Conservation (phyloP, 768 basidiomycete genomes). For the Sistotremastrum niveocremeum region DNA sequence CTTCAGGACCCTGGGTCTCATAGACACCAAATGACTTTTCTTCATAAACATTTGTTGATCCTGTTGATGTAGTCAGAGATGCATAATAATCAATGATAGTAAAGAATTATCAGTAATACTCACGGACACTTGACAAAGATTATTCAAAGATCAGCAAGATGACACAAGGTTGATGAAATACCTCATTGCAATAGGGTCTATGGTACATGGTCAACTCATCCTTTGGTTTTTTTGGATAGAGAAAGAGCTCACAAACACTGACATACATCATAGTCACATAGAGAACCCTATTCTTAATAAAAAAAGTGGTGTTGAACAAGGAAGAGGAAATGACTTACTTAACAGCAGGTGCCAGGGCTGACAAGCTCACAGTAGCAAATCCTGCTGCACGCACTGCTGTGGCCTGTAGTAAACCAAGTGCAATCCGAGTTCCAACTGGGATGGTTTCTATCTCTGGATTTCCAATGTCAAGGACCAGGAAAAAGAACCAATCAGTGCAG, state of each 20-base stretch:
- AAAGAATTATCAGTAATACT: no score
- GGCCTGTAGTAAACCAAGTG: conserved; percentile 69
- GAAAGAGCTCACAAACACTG: conserved; percentile 48
- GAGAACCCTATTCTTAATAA: conserved; percentile 43
- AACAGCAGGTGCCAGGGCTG: conserved; percentile 75
- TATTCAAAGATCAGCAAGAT: background rate
- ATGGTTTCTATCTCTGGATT: conserved; percentile 55
- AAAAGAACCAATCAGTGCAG: conserved; percentile 76
- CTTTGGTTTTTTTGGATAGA: background rate
- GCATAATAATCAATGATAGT: background rate
- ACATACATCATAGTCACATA: conserved; percentile 94
- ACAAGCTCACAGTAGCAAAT: conserved; percentile 62
- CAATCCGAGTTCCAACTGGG: conserved; percentile 54
- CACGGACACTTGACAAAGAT: background rate
- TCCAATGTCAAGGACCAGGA: conserved; percentile 79
- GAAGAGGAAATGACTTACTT: conserved; percentile 37
- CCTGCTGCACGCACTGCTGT: conserved; percentile 78
- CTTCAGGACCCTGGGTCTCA: conserved; percentile 20
- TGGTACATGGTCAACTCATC: conserved; percentile 1
- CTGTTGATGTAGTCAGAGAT: conserved; percentile 12
- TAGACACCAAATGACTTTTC: conserved; percentile 83
- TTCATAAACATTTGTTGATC: conserved; percentile 90
- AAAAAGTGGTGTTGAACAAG: background rate
- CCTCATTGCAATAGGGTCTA: conserved; percentile 78
- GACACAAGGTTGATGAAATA: conserved; percentile 12